Percentiles rank a stretch among this genome's conserved stretches.
These are phyloP conservation scores for Ceratorhiza oryzae-sativae DNA, from an alignment of 1,284 basidiomycete genomes.

Conservation along the genomic window DNA sequence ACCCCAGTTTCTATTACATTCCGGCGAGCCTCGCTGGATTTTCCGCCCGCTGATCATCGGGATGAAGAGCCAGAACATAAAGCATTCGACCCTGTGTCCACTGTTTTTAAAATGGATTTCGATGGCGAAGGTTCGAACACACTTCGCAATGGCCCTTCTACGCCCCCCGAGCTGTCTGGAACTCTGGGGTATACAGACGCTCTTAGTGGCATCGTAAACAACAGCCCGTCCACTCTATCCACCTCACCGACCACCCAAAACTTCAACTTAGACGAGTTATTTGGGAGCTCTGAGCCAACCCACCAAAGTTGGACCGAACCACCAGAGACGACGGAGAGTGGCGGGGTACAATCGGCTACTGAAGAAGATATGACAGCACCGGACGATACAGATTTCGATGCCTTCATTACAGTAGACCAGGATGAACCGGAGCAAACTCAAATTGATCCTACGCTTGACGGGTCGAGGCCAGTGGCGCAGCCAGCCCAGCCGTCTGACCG, in stretches of 20 bases:
- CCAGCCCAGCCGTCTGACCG: constrained; percentile 56
- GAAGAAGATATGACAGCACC: constrained; percentile 44
- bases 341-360: not conserved
- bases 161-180: constrained; percentile 26
- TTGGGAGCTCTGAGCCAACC: constrained; percentile 12
- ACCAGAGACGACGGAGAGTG: constrained; percentile 7
- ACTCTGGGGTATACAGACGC: not conserved
- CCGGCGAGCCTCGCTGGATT: constrained; percentile 56
- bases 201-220: not conserved
- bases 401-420: constrained; percentile 45
- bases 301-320: constrained; percentile 11
- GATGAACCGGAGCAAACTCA: constrained; percentile 43
- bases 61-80: constrained; percentile 25
- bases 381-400: constrained; percentile 47
- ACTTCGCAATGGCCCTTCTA: constrained; percentile 14
- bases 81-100: constrained; percentile 34
- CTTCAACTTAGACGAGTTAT: constrained; percentile 30
- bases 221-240: constrained; percentile 14
- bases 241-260: constrained; percentile 17
- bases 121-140: constrained; percentile 24
- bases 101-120: constrained; percentile 37
- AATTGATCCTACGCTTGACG: not conserved
- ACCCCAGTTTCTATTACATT: constrained; percentile 46
- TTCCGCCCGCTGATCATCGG: constrained; percentile 40
- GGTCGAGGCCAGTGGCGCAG: constrained; percentile 47